phyloP scores from a whole-genome alignment of 495 filamentous ascomycete genomes.

The Pyrenula massariospora region DNA sequence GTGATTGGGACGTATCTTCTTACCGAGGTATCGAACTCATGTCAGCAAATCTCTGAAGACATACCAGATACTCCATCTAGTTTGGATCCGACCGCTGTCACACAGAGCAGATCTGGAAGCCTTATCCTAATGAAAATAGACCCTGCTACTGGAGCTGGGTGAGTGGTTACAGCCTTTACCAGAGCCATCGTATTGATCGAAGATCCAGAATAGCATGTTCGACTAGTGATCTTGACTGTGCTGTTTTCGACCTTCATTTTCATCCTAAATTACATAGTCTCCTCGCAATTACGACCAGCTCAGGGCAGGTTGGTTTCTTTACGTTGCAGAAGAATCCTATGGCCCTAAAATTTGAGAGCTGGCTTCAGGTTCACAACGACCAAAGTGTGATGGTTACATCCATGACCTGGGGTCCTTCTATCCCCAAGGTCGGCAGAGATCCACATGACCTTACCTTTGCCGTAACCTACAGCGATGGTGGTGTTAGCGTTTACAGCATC shows the following conservation, averaged over 20 bases:
- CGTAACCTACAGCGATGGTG: conserved; percentile 57
- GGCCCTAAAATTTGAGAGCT: conserved; percentile 17
- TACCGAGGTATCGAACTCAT: conserved; percentile 31
- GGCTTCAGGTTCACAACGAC: conserved; percentile 28
- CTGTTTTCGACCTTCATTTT: conserved; percentile 81
- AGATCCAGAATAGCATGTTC: conserved; percentile 16
- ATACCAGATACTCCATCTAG: conserved; percentile 8
- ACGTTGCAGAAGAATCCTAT: conserved; percentile 11
- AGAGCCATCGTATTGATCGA: conserved; percentile 1
- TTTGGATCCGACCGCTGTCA: conserved; percentile 3
- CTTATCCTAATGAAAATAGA: conserved; percentile 51
- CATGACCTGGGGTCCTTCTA: conserved; percentile 55
- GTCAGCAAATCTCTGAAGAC: conserved; percentile 13
- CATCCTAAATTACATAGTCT: conserved; percentile 40
- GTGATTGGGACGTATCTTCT: conserved; percentile 82
- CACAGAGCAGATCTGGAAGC: conserved; percentile 59
- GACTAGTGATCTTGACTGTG: conserved; percentile 46
- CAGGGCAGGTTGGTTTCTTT: conserved; percentile 57
- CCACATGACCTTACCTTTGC: conserved; percentile 37
- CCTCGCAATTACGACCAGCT: conserved; percentile 63
- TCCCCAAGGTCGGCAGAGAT: conserved; percentile 7
- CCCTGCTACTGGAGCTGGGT: conserved; percentile 5
- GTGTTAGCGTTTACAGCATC: conserved; percentile 37
- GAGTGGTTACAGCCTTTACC: background rate
- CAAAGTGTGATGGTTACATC: conserved; percentile 52